A percentile compares a stretch with the other conserved stretches of the same genome.
phyloP scores from a whole-genome alignment of 371 early-diverging fungal species.

The Rhizomucor miehei region DNA sequence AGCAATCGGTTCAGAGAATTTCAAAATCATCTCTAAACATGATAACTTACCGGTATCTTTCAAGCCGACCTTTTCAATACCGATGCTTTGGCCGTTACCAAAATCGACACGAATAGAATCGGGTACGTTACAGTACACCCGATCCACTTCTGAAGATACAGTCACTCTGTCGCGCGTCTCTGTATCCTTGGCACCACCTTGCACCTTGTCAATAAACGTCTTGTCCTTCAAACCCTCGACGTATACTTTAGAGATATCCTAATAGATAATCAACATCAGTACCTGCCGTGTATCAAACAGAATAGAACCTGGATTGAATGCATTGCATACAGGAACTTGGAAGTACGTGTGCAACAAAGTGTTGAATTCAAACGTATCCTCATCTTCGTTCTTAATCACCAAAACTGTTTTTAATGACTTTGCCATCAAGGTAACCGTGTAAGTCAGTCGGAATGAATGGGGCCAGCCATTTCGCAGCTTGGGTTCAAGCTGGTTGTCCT shows the following conservation, averaged over 20 bases:
- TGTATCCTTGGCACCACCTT: slow-evolving; percentile 21
- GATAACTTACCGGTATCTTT: slow-evolving; percentile 73
- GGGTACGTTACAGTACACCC: slow-evolving; percentile 69
- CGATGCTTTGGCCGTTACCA: slow-evolving; percentile 35
- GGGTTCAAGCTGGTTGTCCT: slow-evolving; percentile 56
- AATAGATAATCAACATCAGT: not conserved
- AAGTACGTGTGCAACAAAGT: slow-evolving; percentile 92
- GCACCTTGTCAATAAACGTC: slow-evolving; percentile 76
- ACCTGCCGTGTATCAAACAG: no score
- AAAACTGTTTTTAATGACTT: slow-evolving; percentile 68
- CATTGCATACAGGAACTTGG: slow-evolving; percentile 60
- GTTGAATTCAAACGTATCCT: slow-evolving; percentile 75
- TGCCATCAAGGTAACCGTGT: slow-evolving; percentile 75
- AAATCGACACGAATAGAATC: slow-evolving; percentile 50
- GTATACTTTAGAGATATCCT: slow-evolving; percentile 60
- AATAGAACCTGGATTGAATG: no score
- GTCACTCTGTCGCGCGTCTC: slow-evolving; percentile 51
- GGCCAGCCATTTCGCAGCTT: slow-evolving; percentile 60
- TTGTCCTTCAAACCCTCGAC: slow-evolving; percentile 62
- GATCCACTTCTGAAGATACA: slow-evolving; percentile 69
- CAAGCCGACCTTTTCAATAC: slow-evolving; percentile 57
- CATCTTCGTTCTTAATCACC: slow-evolving; percentile 69
- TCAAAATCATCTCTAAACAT: no score
- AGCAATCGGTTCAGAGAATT: no score
- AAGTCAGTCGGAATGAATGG: slow-evolving; percentile 75